phyloP scores from a whole-genome alignment of 1,284 basidiomycete genomes.

The Papiliotrema laurentii region DNA sequence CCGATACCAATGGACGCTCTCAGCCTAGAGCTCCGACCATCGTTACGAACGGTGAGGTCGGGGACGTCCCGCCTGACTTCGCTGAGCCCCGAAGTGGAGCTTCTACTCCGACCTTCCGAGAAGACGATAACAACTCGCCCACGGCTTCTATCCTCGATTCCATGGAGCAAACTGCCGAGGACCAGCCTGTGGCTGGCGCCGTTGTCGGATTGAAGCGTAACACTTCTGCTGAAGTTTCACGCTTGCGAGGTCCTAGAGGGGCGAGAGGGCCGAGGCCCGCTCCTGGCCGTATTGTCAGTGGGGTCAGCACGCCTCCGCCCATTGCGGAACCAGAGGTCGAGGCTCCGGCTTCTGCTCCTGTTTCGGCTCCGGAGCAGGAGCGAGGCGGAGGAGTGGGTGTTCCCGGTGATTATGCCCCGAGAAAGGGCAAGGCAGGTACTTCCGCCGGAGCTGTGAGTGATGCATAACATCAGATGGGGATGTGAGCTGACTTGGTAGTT shows the following conservation, averaged over 20 bases:
- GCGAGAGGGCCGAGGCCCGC: conserved; percentile 38
- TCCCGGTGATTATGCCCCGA: conserved; percentile 10
- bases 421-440: conserved; percentile 4
- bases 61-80: too few relatives aligned
- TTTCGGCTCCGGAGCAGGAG: background rate
- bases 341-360: background rate
- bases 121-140: conserved; percentile 12
- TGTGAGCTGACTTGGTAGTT: background rate
- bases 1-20: background rate
- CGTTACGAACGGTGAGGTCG: too few relatives aligned
- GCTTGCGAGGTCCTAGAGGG: conserved; percentile 39
- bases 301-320: background rate
- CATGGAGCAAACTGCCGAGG: conserved; percentile 11
- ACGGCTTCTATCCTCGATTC: conserved; percentile 9
- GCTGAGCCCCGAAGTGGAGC: too few relatives aligned
- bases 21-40: too few relatives aligned
- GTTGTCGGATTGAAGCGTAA: conserved; percentile 48
- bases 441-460: conserved; percentile 12
- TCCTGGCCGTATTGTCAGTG: conserved; percentile 13
- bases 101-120: too few relatives aligned
- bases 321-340: background rate
- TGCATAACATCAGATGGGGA: background rate
- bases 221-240: conserved; percentile 51
- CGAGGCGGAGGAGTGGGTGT: conserved; percentile 6
- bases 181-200: conserved; percentile 19